phyloP scores from a whole-genome alignment of 2,329 filamentous ascomycete species.

The Trichoderma pleuroti region DNA sequence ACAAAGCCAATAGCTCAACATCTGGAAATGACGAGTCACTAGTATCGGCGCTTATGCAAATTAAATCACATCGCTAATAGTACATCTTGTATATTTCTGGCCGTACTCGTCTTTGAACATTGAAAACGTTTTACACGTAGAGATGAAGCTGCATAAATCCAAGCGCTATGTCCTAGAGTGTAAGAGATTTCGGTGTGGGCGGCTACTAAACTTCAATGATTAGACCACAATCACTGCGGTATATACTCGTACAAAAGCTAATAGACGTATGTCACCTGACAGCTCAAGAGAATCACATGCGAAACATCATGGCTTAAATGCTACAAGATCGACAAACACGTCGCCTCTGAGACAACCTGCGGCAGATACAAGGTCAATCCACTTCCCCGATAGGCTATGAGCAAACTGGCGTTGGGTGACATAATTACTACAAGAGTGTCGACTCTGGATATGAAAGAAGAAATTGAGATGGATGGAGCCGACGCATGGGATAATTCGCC shows the following conservation, averaged over 20 bases:
- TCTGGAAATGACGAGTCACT: not conserved
- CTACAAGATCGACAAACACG: not conserved
- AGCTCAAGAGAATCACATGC: not conserved
- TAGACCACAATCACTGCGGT: not conserved
- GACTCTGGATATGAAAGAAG: conserved; percentile 30
- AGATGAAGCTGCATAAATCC: not conserved
- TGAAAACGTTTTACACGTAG: not conserved
- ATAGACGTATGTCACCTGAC: not conserved
- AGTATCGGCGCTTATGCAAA: not conserved
- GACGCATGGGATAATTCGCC: conserved; percentile 29
- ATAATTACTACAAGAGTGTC: not conserved
- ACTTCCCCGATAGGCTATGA: not conserved
- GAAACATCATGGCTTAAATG: not conserved
- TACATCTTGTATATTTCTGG: not conserved
- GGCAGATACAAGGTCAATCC: not conserved
- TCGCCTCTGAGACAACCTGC: not conserved
- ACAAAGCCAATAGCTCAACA: not conserved
- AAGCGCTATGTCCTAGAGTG: not conserved
- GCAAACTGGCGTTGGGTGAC: not conserved
- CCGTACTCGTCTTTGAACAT: not conserved
- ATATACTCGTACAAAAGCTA: not conserved
- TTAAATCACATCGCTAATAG: not conserved
- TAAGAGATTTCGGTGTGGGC: not conserved
- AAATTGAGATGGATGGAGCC: conserved; percentile 31
- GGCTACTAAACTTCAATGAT: not conserved